Percentiles rank a stretch among this genome's conserved stretches.
Conservation (phyloP, 352 stramenopile genomes). For the Phytophthora sansomeana region DNA sequence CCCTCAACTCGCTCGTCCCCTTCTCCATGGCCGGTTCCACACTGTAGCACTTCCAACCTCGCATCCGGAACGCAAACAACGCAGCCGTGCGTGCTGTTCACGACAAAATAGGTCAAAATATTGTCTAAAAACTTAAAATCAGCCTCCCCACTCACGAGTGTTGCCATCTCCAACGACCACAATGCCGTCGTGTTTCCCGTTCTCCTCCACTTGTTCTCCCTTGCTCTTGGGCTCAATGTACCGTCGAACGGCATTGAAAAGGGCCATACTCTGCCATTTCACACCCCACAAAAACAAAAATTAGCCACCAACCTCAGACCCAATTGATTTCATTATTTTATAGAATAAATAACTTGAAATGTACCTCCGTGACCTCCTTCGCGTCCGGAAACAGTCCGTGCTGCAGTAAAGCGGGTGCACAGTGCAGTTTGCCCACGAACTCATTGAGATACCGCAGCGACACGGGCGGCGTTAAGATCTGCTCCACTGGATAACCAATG, state of each 20-base stretch:
- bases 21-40: conserved; percentile 83
- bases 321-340: not conserved
- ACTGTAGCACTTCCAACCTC: conserved; percentile 81
- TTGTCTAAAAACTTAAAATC: not conserved
- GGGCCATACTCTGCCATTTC: conserved; percentile 72
- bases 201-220: conserved; percentile 3
- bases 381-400: conserved; percentile 81
- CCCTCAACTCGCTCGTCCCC: conserved; percentile 46
- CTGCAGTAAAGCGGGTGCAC: conserved; percentile 68
- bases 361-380: conserved; percentile 87
- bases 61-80: conserved; percentile 79
- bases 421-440: conserved; percentile 85
- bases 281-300: not conserved
- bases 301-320: not conserved
- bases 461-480: conserved; percentile 28
- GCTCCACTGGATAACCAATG: no score
- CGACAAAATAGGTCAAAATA: conserved; percentile 11
- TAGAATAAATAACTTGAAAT: not conserved
- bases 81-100: conserved; percentile 71
- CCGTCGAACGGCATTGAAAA: conserved; percentile 83
- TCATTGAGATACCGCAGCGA: conserved; percentile 88
- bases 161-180: conserved; percentile 83
- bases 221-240: conserved; percentile 56
- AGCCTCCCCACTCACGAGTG: conserved; percentile 53
- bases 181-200: conserved; percentile 65